These are phyloP conservation scores for Pseudozyma sp. DNA, from an alignment of 1,284 basidiomycete species.

Conservation along the genomic window DNA sequence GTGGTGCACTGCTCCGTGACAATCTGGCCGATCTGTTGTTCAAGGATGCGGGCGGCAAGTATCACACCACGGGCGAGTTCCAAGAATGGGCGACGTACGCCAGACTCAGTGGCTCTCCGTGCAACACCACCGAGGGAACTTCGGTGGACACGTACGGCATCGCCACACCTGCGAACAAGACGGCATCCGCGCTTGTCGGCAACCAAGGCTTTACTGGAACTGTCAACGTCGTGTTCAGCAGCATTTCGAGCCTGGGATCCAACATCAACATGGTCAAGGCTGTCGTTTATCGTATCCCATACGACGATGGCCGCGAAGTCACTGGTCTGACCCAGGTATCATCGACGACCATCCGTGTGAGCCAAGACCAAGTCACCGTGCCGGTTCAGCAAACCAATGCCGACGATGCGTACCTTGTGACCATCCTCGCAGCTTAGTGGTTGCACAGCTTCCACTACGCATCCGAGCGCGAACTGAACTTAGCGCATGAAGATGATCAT, in stretches of 20 bases:
- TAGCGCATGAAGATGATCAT: no score
- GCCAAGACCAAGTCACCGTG: conserved; percentile 10
- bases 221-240: conserved; percentile 1
- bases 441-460: no score
- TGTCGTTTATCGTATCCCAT: no score
- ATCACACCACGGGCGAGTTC: conserved; percentile 11
- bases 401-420: conserved; percentile 10
- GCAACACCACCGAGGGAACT: conserved; percentile 3
- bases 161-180: neutral
- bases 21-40: conserved; percentile 13
- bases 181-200: conserved; percentile 12
- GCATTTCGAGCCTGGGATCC: conserved; percentile 2
- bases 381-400: neutral
- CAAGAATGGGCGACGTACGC: conserved; percentile 7
- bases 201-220: conserved; percentile 9
- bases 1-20: conserved; percentile 5
- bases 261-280: neutral
- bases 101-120: conserved; percentile 4
- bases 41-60: conserved; percentile 10
- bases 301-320: no score
- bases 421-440: conserved; percentile 4
- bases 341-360: neutral
- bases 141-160: conserved; percentile 12
- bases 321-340: no score
- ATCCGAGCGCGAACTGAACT: no score